Evolutionary conservation across 1,284 basidiomycete species (phyloP).

Genomic region (Ustanciosporium gigantosporum): DNA sequence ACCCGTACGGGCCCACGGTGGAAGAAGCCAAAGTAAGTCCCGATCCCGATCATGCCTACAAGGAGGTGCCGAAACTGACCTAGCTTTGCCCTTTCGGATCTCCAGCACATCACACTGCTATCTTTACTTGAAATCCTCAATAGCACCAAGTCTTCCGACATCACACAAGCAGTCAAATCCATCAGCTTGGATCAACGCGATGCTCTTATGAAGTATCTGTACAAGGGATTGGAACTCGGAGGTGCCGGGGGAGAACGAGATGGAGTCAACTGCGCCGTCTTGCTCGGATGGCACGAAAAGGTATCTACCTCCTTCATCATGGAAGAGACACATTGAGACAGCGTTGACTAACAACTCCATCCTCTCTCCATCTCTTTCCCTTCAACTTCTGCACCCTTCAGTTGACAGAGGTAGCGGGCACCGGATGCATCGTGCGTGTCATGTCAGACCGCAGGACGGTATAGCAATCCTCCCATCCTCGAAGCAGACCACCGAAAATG

Average conservation of each 20-base stretch:
- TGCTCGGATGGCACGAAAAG: slow-evolving; percentile 95
- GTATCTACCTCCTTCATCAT: slow-evolving; percentile 68
- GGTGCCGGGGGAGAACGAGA: slow-evolving; percentile 59
- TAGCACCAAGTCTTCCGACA: slow-evolving; percentile 88
- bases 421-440: slow-evolving; percentile 92
- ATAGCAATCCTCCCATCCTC: too few species aligned
- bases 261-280: slow-evolving; percentile 68
- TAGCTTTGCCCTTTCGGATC: not conserved
- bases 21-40: slow-evolving; percentile 50
- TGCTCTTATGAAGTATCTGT: slow-evolving; percentile 95
- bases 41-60: not conserved
- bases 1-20: slow-evolving; percentile 49
- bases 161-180: slow-evolving; percentile 74
- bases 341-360: not conserved
- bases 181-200: slow-evolving; percentile 83
- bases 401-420: slow-evolving; percentile 92
- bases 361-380: not conserved
- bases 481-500: too few species aligned
- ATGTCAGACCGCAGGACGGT: slow-evolving; percentile 75
- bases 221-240: slow-evolving; percentile 86
- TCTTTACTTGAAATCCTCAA: slow-evolving; percentile 90
- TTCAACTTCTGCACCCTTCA: slow-evolving; percentile 57
- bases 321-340: too few species aligned
- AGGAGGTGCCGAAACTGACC: not conserved
- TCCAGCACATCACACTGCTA: slow-evolving; percentile 69